Percentiles rank a stretch among this genome's conserved stretches.
phyloP scores from a whole-genome alignment of 1,284 basidiomycete species.

The Trichosporon sp. region DNA sequence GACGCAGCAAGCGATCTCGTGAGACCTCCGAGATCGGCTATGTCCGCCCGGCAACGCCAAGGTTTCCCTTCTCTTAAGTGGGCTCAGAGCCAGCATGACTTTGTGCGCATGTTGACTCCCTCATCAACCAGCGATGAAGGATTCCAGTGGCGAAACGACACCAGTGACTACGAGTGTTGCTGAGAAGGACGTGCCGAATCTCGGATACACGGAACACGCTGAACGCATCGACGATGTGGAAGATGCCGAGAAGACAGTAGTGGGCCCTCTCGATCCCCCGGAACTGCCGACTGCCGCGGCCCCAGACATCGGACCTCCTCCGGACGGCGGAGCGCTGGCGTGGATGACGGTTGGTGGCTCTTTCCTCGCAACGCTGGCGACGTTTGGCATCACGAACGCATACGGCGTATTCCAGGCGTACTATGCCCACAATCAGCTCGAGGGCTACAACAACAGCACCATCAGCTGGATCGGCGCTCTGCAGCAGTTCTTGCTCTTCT shows the following conservation, averaged over 20 bases:
- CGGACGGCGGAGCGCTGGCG: conserved; percentile 6
- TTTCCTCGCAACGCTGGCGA: conserved; percentile 1
- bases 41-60: not conserved
- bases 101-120: not conserved
- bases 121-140: not conserved
- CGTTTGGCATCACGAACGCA: conserved; percentile 18
- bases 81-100: too few relatives aligned
- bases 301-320: not conserved
- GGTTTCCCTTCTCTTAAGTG: not conserved
- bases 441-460: not conserved
- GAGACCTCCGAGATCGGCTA: not conserved
- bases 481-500: conserved; percentile 8
- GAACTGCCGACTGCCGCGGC: not conserved
- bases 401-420: conserved; percentile 30
- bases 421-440: conserved; percentile 22
- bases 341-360: conserved; percentile 9
- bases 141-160: not conserved
- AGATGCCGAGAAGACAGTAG: not conserved
- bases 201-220: not conserved
- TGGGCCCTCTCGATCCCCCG: not conserved
- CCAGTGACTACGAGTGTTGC: not conserved
- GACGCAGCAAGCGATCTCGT: not conserved
- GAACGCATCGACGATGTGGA: not conserved
- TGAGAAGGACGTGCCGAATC: not conserved
- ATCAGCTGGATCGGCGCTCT: conserved; percentile 6